Base-by-base conservation (phyloP, 1,139 yeast genomes). In the Lodderomyces parapsilosis region DNA sequence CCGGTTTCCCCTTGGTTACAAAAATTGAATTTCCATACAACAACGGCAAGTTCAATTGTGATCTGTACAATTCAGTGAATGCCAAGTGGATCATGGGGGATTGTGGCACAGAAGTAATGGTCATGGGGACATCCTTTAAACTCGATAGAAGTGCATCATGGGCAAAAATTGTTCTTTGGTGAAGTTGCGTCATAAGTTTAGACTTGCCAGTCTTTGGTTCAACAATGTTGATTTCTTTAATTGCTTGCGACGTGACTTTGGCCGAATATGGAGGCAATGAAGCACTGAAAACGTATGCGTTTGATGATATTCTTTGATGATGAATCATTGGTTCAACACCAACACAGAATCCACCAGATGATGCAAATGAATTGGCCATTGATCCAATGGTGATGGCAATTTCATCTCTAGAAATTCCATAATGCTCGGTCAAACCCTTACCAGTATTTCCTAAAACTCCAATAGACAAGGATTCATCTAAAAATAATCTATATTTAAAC, bases 301-400 rank as follows among this genome's bases (percentile, higher is more conserved):
- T 74, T 8, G 96, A 87, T 25, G 90, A 87, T 18, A 50, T 50
- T 47, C 51, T 82, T 73, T 94, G 99, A 65, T 93, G 96, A 54
- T 84, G 86, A 36, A 91, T 81, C 91, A 93, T 88, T 46, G 85
- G 84, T 33, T 69, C 66, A 34, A 80, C 85, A 47, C 98, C 99
- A 20, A 88, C 88, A 60, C 96, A 93, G 64, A 89, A 93, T 0
- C 96, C 99, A 50, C 99, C 99, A 36, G 94, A 83, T 8, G 95
- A 76, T n/a, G 91, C 94, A 53, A 91, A 76, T 0, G 96, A 75
- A 36, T 76, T 76, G 10, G 96, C 95, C 74, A 93, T 68, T 2
- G 96, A 83, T 23, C 97, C 97, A 47, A 89, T 77, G 10, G 96
- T 86, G 51, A 93, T 83, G 52, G 93, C 94, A 47, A 93, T 74